Conservation (phyloP, 345 rosid species). For the Aethionema arabicum region DNA sequence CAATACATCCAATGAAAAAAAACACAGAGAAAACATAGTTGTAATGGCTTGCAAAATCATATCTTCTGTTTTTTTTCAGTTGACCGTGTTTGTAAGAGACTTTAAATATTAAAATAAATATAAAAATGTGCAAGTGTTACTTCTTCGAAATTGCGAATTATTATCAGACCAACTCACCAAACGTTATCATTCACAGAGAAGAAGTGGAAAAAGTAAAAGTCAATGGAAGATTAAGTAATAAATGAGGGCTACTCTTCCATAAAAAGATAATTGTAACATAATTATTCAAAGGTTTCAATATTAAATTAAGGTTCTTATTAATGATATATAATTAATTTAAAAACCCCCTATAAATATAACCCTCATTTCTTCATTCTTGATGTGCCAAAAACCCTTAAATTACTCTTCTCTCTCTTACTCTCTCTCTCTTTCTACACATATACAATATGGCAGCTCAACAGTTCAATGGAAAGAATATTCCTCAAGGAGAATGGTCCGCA, state of each 20-base stretch:
- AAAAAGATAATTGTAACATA: background rate
- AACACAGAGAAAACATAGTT: too few relatives aligned
- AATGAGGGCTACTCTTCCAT: background rate
- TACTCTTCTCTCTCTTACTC: background rate
- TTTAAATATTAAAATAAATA: too few relatives aligned
- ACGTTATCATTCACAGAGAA: background rate
- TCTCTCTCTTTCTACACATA: background rate
- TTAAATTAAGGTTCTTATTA: background rate
- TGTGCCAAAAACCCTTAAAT: background rate
- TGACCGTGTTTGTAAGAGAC: too few relatives aligned
- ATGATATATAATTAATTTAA: too few relatives aligned
- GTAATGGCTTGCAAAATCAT: too few relatives aligned
- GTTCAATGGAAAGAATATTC: constrained; percentile 23
- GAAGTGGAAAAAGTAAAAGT: constrained; percentile 7
- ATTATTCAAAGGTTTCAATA: background rate
- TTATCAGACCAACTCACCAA: background rate
- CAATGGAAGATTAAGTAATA: constrained; percentile 6
- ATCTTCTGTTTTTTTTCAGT: too few relatives aligned
- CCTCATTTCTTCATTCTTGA: background rate
- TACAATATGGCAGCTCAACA: constrained; percentile 31
- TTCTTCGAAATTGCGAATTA: too few relatives aligned
- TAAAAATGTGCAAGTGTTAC: too few relatives aligned
- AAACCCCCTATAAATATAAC: too few relatives aligned
- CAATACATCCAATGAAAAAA: too few relatives aligned
- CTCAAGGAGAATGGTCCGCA: constrained; percentile 46